Base-by-base conservation (phyloP, 129 eudicot species). In the Apium graveolens region DNA sequence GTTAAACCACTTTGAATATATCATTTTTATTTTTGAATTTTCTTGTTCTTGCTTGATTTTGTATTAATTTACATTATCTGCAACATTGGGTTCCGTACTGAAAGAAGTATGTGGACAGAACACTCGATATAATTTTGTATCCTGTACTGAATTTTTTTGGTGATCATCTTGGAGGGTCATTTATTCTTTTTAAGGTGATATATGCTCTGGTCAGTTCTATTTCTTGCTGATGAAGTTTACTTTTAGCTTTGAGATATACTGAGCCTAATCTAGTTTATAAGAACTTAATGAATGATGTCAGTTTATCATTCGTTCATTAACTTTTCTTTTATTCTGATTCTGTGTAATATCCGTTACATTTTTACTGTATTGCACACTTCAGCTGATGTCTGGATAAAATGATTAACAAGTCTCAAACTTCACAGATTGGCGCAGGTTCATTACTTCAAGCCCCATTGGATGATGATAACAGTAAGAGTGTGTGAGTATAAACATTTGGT, bases 401-500 rank as follows among this genome's bases (percentile, higher is more conserved):
- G 26, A 66, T 70, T 78, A 7, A 55, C 32, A 76, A 57, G 45
- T 9, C 62, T 80, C 80, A 76, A 76, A 34, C 43, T 78, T 84
- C 27, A 69, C 87, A 92, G 97, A 83, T 92, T 82, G 96, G 97
- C 29, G 91, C 91, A 39, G 97, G 97, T 77, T 88, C 97, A 71
- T 85, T 90, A 82, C 88, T 92, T 90, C 91, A 92, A 83, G 97
- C 97, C 66, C 97, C 96, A 41, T 73, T 90, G 83, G 88, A 92
- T 51, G 89, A 92, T 80, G 91, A 86, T 60, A 87, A 78, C 46
- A 90, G 96, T 83, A 90, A 82, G 89, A 88, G 62, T 87, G 81
- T 85, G 97, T 92, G 82, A 87, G 92, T 79, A 32, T 73, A 21
- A 41, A n/a, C 79, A 14, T 74, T 14, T 55, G 51, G 57, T 83